A percentile compares a stretch with the other conserved stretches of the same genome.
Conservation (phyloP, 768 basidiomycete genomes). For the Vararia minispora region DNA sequence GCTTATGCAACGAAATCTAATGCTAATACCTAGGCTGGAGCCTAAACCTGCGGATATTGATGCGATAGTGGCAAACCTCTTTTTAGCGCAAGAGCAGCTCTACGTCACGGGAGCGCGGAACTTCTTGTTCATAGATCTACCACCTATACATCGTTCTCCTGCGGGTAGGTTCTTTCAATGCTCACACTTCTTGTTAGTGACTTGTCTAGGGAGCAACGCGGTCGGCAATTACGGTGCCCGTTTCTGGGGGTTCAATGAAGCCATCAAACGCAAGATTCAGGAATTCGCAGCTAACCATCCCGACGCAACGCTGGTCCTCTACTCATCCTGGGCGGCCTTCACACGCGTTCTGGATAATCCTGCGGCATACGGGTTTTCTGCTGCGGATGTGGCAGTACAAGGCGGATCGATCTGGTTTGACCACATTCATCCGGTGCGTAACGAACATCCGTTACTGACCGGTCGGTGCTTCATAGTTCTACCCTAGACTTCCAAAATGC, state of each 20-base stretch:
- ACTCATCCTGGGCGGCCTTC: conserved; percentile 17
- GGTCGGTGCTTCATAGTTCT: too few species aligned
- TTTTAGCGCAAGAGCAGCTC: conserved; percentile 32
- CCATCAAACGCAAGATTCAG: not conserved
- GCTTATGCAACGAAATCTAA: conserved; percentile 9
- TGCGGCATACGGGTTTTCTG: conserved; percentile 10
- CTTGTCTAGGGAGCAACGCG: conserved; percentile 10
- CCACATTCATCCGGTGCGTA: conserved; percentile 11
- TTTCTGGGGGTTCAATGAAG: not conserved
- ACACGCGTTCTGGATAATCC: conserved; percentile 17
- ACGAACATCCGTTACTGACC: too few species aligned
- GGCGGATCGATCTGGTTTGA: conserved; percentile 12
- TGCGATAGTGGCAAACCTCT: conserved; percentile 19
- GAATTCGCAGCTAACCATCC: conserved; percentile 14
- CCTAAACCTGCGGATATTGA: conserved; percentile 14
- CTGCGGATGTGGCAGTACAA: conserved; percentile 1
- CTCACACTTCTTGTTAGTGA: not conserved
- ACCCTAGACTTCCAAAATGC: too few species aligned
- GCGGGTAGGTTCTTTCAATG: too few species aligned
- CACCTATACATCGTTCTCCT: conserved; percentile 36
- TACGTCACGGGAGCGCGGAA: conserved; percentile 34
- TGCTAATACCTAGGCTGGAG: conserved; percentile 14
- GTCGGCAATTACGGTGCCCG: too few species aligned
- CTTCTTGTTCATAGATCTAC: conserved; percentile 48
- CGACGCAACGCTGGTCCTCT: conserved; percentile 17